These are phyloP conservation scores for Hypomontagnella monticulosa DNA, from an alignment of 495 filamentous ascomycete species.

Conservation along the genomic window DNA sequence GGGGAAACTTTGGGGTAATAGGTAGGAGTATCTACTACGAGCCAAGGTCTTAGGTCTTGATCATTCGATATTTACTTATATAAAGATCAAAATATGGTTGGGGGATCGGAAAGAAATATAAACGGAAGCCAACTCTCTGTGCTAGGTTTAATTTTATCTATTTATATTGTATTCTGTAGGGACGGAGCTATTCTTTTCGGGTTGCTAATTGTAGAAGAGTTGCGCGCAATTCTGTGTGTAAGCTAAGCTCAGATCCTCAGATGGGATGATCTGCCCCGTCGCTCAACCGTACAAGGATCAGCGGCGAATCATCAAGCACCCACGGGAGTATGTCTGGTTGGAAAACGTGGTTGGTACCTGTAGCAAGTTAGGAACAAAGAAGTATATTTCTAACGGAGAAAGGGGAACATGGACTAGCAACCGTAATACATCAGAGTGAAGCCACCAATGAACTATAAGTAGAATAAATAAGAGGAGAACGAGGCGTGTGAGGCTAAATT, in stretches of 20 bases:
- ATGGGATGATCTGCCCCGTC: constrained; percentile 9
- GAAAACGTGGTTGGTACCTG: neutral
- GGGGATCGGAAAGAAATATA: too few relatives aligned
- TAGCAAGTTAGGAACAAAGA: neutral
- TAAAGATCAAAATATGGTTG: too few relatives aligned
- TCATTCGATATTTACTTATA: too few relatives aligned
- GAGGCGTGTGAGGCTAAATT: too few relatives aligned
- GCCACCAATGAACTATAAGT: too few relatives aligned
- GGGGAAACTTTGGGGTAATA: too few relatives aligned
- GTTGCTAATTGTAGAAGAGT: constrained; percentile 13
- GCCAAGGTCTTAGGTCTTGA: too few relatives aligned
- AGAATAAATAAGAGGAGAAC: too few relatives aligned
- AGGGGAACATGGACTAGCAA: neutral
- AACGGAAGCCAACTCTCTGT: too few relatives aligned
- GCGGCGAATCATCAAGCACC: constrained; percentile 11
- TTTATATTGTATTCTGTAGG: neutral
- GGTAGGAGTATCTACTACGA: too few relatives aligned
- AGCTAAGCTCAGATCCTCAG: constrained; percentile 1
- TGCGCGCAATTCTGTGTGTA: constrained; percentile 3
- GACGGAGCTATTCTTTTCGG: constrained; percentile 6
- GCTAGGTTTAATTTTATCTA: too few relatives aligned
- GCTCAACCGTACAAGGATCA: neutral
- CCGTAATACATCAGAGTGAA: too few relatives aligned
- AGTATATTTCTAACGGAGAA: neutral
- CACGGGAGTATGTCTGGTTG: neutral